Evolutionary conservation across 2,329 filamentous ascomycete genomes (phyloP).

Genomic region (Botryotinia globosa): DNA sequence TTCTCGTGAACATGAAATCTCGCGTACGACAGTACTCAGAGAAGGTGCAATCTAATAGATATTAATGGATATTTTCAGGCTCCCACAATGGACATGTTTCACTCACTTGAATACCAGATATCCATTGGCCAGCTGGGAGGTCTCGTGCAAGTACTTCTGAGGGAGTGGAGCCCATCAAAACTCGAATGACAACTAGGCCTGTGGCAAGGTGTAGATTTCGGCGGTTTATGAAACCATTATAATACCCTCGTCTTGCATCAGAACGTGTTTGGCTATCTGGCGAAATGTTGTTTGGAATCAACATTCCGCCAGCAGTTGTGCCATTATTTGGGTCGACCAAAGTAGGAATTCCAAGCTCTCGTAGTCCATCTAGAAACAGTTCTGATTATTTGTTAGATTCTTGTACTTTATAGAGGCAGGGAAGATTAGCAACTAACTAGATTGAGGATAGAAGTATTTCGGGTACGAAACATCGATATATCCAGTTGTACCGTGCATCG

Average conservation of each 20-base stretch:
- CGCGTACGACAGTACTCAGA: conserved; percentile 25
- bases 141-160: conserved; percentile 17
- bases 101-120: conserved; percentile 43
- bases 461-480: conserved; percentile 43
- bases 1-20: conserved; percentile 46
- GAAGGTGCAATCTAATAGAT: conserved; percentile 27
- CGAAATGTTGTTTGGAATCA: conserved; percentile 43
- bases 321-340: conserved; percentile 42
- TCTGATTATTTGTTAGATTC: conserved; percentile 31
- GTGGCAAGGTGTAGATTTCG: conserved; percentile 44
- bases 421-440: conserved; percentile 35
- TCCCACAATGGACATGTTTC: not conserved
- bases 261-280: conserved; percentile 43
- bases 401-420: not conserved
- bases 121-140: conserved; percentile 22
- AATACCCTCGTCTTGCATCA: conserved; percentile 44
- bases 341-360: conserved; percentile 41
- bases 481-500: conserved; percentile 40
- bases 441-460: conserved; percentile 42
- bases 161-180: conserved; percentile 33
- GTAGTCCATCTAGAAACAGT: conserved; percentile 41
- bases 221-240: conserved; percentile 40
- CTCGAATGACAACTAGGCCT: conserved; percentile 42
- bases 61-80: conserved; percentile 6
- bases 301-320: conserved; percentile 39